A percentile compares a stretch with the other conserved stretches of the same genome.
These are phyloP conservation scores for Ogataea paraovalis DNA, from an alignment of 805 yeast species.

Conservation along the genomic window DNA sequence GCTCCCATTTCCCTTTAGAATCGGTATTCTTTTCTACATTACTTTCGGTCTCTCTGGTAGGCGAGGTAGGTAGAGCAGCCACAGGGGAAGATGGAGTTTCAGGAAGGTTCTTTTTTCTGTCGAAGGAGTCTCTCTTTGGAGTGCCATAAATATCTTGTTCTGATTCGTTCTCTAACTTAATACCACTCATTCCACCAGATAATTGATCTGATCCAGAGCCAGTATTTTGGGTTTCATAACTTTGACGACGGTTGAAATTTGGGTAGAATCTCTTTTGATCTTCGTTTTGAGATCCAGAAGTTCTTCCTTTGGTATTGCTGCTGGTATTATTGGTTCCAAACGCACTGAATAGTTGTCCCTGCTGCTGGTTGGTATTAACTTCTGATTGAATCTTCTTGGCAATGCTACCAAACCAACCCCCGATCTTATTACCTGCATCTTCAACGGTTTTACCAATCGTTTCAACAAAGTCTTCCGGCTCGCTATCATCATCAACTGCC, in stretches of 20 bases:
- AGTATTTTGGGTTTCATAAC: constrained; percentile 27
- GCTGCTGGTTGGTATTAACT: constrained; percentile 20
- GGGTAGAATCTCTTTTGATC: constrained; percentile 3
- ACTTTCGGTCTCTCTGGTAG: not conserved
- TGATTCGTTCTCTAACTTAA: constrained; percentile 22
- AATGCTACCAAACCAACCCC: constrained; percentile 73
- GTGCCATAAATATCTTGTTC: constrained; percentile 17
- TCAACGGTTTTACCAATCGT: constrained; percentile 70
- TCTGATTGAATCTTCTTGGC: constrained; percentile 42
- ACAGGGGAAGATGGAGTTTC: constrained; percentile 1
- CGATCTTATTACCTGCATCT: constrained; percentile 72
- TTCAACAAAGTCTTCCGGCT: constrained; percentile 49
- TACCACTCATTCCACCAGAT: constrained; percentile 10
- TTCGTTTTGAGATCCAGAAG: not conserved
- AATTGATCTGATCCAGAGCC: constrained; percentile 12
- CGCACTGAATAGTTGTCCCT: constrained; percentile 30
- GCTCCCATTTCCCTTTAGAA: constrained; percentile 37
- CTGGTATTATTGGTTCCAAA: constrained; percentile 18
- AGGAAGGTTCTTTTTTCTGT: constrained; percentile 1
- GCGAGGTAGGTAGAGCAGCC: not conserved
- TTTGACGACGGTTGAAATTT: constrained; percentile 11
- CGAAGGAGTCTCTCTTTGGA: constrained; percentile 25
- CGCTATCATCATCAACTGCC: constrained; percentile 30
- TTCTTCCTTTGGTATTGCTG: constrained; percentile 3
- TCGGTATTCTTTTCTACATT: not conserved